Evolutionary conservation across 352 stramenopile genomes (phyloP), one percentile per base, ranked within the genome.

Genomic region (Phytopythium aichiense): DNA sequence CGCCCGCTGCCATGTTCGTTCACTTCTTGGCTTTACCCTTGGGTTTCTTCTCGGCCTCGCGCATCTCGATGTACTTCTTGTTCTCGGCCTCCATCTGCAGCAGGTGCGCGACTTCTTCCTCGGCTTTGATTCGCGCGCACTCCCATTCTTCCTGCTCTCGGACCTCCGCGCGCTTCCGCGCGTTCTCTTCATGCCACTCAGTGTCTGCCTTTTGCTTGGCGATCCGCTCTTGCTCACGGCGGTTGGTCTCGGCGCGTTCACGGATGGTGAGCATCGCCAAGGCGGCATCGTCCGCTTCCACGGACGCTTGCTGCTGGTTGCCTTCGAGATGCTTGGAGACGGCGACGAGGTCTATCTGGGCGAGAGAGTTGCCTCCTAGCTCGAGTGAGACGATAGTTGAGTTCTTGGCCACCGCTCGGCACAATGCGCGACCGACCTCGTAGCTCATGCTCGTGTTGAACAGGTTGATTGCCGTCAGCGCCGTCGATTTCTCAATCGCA

Each of bases 1-100:
- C 15, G 42, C 20, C 42, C 20, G 42, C 16, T 56, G 11, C 49
- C n/a, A 46, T 59, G 37, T 52, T 25, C 25, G 37, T 28, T 68
- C 63, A 81, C 49, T 88, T 91, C 63, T 87, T 89, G 50, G 59
- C 69, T 69, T 89, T 91, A 40, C 52, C 71, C 40, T 84, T 86
- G 46, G 71, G 38, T 11, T 78, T 86, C 58, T 81, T 77, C 37
- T 84, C 74, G 2, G 54, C 67, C 37, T 81, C 71, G 6, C 73
- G 69, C 20, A 64, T 52, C 22, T 78, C 73, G 46, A 77, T 42
- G 38, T 89, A 85, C 59, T 73, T 70, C 30, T 89, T 87, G 58
- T 87, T 79, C 43, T 83, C 61, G 15, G 71, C 72, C 37, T 87
- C 74, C 63, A 89, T 87, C 40, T 70, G 73, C 43, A 82, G 42